Evolutionary conservation across 805 yeast genomes (phyloP), one percentile per base, ranked within the genome.

Genomic region (Starmerella floris): DNA sequence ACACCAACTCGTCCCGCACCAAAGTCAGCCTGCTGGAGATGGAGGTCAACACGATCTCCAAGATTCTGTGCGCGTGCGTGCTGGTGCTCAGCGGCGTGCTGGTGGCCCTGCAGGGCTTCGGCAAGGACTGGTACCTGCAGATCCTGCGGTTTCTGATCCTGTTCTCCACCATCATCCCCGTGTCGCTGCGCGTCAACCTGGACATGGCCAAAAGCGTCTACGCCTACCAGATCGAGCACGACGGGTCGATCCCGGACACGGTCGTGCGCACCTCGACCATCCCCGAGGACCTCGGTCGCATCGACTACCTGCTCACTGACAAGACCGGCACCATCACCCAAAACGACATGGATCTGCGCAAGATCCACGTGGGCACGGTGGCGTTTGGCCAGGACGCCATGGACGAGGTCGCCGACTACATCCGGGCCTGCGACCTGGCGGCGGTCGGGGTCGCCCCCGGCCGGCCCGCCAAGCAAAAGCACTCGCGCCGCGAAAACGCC

Each of bases 261-360:
- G 76, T 93, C 40, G 99, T 93, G 4, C 75, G 99, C 57, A 91
- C 98, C 1, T 83, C 95, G 43, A 93, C 98, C 0, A 91, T 91
- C 35, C 98, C 98, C 1, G 99, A 91, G 61, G 99, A 91, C 62
- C 67, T 91, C 50, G 99, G 99, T 23, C 71, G 99, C 52, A 82
- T 91, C 35, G 97, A 91, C 61, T 91, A 91, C 59, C 63, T 91
- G 43, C 68, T 91, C 35, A 79, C 87, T 49, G 99, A 91, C 61
- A 91, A 91, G 56, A 91, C 99, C 0, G 99, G 99, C 30, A 91
- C 99, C 1, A 70, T 91, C 51, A 91, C 99, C 4, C 96, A 88
- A 60, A 91, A 91, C 59, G 98, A 93, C 58, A 91, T 91, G 99
- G 95, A 84, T 56, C 66, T 91, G 72, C 84, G 83, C 53, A 88